Evolutionary conservation across 371 early-diverging fungal genomes (phyloP).

Genomic region (Conidiobolus coronatus): DNA sequence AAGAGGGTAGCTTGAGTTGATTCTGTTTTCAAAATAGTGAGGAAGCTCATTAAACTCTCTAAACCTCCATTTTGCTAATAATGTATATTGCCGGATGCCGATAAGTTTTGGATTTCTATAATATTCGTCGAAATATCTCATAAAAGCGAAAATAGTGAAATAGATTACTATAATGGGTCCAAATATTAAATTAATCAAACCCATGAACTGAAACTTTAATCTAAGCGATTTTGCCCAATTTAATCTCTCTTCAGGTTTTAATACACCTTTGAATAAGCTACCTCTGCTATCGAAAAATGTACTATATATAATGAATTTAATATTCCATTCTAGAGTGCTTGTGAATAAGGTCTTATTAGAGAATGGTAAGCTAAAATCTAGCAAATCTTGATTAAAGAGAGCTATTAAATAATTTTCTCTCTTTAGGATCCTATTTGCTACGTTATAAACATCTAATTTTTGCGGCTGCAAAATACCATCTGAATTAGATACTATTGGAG

Average conservation of each 20-base stretch:
- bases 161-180: conserved; percentile 74
- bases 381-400: conserved; percentile 71
- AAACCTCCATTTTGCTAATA: conserved; percentile 75
- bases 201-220: conserved; percentile 71
- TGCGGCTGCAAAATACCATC: conserved; percentile 16
- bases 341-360: conserved; percentile 11
- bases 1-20: conserved; percentile 36
- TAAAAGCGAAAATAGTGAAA: conserved; percentile 63
- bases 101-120: conserved; percentile 69
- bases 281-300: conserved; percentile 3
- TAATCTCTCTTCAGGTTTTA: conserved; percentile 18
- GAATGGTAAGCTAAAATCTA: conserved; percentile 50
- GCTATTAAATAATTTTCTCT: conserved; percentile 92
- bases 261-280: background rate
- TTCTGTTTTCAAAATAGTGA: conserved; percentile 56
- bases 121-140: conserved; percentile 84
- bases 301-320: conserved; percentile 56
- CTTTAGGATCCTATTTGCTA: conserved; percentile 88
- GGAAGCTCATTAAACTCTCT: conserved; percentile 94
- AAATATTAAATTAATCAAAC: conserved; percentile 51
- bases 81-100: conserved; percentile 59
- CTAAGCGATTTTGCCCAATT: conserved; percentile 41
- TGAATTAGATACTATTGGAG: conserved; percentile 14
- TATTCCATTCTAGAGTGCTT: conserved; percentile 68
- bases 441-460: conserved; percentile 62